Evolutionary conservation across 2,329 filamentous ascomycete species (phyloP).

Genomic region (Sphaceloma murrayae): DNA sequence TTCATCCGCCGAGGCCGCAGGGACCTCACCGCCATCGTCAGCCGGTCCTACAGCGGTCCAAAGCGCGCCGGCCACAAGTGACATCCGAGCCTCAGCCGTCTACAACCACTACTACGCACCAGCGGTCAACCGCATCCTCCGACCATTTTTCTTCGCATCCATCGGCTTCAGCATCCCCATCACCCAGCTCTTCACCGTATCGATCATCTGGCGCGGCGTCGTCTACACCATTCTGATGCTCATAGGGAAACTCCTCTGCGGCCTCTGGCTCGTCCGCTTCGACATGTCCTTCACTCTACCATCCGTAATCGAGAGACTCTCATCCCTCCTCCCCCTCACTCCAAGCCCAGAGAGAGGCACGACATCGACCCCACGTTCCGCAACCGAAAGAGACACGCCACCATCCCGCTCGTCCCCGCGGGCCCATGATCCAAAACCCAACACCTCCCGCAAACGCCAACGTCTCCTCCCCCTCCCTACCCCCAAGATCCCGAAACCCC

Average conservation of each 20-base stretch:
- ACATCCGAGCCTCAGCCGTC: constrained; percentile 20
- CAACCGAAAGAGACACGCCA: background rate
- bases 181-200: constrained; percentile 53
- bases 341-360: background rate
- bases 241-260: constrained; percentile 37
- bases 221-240: constrained; percentile 65
- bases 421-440: background rate
- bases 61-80: background rate
- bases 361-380: background rate
- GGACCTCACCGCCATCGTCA: background rate
- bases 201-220: constrained; percentile 61
- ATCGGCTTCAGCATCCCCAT: constrained; percentile 75
- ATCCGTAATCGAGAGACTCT: background rate
- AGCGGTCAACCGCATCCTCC: constrained; percentile 45
- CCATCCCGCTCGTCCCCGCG: background rate
- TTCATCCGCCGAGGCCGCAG: background rate
- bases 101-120: constrained; percentile 38
- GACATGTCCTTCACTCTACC: background rate
- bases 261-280: constrained; percentile 35
- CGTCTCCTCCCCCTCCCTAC: too few relatives aligned
- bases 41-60: too few relatives aligned
- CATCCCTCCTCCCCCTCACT: background rate
- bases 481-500: constrained; percentile 35
- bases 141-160: constrained; percentile 64
- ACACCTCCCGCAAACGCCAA: constrained; percentile 12